Evolutionary conservation across 2,329 filamentous ascomycete genomes (phyloP).

Genomic region (Fusarium kyushuense): DNA sequence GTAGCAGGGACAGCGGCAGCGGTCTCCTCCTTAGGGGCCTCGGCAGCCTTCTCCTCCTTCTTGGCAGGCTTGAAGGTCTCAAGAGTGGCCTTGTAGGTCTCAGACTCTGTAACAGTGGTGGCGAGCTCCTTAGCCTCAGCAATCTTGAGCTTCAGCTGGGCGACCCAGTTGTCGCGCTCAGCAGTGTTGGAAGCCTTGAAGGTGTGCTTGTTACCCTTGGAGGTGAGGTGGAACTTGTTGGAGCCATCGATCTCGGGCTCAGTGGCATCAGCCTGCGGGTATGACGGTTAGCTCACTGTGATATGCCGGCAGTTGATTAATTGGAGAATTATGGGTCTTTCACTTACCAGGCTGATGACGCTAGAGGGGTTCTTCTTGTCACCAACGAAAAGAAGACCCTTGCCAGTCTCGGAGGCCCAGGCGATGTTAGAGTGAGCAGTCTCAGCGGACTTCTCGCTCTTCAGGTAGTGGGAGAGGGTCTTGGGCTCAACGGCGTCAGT

Average conservation of each 20-base stretch:
- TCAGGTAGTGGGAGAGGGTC: slow-evolving; percentile 80
- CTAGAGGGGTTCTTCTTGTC: slow-evolving; percentile 85
- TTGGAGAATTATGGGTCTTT: slow-evolving; percentile 32
- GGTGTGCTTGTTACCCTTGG: slow-evolving; percentile 89
- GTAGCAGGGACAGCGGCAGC: slow-evolving; percentile 46
- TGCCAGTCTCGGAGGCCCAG: slow-evolving; percentile 93
- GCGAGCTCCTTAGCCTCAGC: slow-evolving; percentile 86
- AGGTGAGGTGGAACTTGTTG: slow-evolving; percentile 86
- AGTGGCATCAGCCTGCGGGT: slow-evolving; percentile 66
- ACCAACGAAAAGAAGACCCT: slow-evolving; percentile 92
- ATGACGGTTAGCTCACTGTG: slow-evolving; percentile 19
- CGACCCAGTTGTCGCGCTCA: slow-evolving; percentile 94
- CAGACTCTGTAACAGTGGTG: slow-evolving; percentile 78
- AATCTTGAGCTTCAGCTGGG: slow-evolving; percentile 83
- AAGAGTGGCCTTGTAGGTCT: slow-evolving; percentile 88
- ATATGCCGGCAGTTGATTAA: slow-evolving; percentile 37
- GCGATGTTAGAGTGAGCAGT: slow-evolving; percentile 83
- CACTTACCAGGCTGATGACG: slow-evolving; percentile 84
- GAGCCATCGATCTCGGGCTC: slow-evolving; percentile 82
- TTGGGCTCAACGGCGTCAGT: slow-evolving; percentile 79
- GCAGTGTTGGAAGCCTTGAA: slow-evolving; percentile 83
- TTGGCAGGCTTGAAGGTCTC: slow-evolving; percentile 73
- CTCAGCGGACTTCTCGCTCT: slow-evolving; percentile 85
- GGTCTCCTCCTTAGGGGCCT: slow-evolving; percentile 52
- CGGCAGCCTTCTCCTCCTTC: slow-evolving; percentile 59